Evolutionary conservation across 1,284 basidiomycete genomes (phyloP).

Genomic region (Apiotrichum veenhuisii): DNA sequence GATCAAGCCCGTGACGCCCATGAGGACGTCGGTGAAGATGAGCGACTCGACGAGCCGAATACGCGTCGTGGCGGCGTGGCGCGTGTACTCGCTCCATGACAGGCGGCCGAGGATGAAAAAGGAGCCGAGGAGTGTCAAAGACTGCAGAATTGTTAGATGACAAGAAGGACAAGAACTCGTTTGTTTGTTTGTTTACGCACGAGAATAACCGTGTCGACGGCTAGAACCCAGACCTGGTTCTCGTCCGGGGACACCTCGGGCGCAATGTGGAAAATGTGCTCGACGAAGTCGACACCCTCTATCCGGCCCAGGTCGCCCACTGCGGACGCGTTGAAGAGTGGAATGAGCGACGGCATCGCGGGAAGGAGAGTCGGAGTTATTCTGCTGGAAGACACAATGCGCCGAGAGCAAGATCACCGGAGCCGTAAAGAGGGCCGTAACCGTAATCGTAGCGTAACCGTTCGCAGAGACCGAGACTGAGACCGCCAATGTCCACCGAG

Average conservation of each 20-base stretch:
- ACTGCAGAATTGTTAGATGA: conserved; percentile 9
- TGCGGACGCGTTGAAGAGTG: background rate
- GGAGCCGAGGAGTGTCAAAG: conserved; percentile 37
- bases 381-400: too few species aligned
- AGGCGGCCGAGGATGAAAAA: conserved; percentile 34
- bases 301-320: background rate
- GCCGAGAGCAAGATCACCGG: too few species aligned
- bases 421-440: too few species aligned
- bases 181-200: conserved; percentile 18
- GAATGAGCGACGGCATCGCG: background rate
- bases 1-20: conserved; percentile 41
- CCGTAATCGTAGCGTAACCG: too few species aligned
- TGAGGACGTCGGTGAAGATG: conserved; percentile 42
- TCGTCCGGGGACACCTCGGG: conserved; percentile 17
- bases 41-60: conserved; percentile 47
- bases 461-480: too few species aligned
- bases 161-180: background rate
- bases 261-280: conserved; percentile 13
- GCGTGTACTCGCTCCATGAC: conserved; percentile 33
- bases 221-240: conserved; percentile 33
- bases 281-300: background rate
- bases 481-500: too few species aligned
- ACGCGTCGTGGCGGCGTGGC: conserved; percentile 42
- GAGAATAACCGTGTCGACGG: conserved; percentile 42
- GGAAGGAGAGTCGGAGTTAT: too few species aligned